Evolutionary conservation across 257 asterid species (phyloP).

Genomic region (Solanum pinnatisectum): DNA sequence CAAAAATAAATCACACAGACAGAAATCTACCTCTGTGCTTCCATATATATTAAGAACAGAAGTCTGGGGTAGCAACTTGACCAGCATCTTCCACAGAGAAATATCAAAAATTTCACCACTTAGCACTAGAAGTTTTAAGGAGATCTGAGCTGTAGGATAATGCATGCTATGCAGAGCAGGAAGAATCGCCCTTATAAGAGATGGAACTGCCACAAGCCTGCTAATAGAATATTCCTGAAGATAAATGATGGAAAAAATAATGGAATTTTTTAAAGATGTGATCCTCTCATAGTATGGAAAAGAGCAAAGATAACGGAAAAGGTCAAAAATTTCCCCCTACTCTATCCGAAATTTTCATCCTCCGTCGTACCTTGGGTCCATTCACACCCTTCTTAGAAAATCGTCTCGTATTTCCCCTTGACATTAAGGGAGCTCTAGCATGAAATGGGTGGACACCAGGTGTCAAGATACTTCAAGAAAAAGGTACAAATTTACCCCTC

Average conservation of each 20-base stretch:
- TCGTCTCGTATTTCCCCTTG: background rate
- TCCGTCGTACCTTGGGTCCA: background rate
- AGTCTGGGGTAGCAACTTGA: conserved; percentile 62
- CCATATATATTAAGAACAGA: conserved; percentile 77
- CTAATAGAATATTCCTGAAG: conserved; percentile 64
- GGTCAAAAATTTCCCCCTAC: background rate
- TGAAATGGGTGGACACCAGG: background rate
- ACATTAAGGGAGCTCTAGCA: background rate
- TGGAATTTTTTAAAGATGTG: background rate
- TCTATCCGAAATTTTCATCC: background rate
- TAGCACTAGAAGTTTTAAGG: conserved; percentile 59
- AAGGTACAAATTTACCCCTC: background rate
- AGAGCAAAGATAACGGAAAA: background rate
- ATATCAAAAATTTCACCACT: conserved; percentile 79
- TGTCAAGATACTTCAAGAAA: background rate
- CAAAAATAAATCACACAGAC: background rate
- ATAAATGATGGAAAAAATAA: conserved; percentile 4
- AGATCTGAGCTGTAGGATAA: conserved; percentile 25
- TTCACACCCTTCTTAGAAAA: background rate
- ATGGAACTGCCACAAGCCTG: conserved; percentile 88
- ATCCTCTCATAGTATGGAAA: background rate
- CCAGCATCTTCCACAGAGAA: conserved; percentile 53
- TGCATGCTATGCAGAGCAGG: conserved; percentile 45
- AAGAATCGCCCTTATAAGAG: conserved; percentile 61
- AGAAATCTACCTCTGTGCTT: conserved; percentile 76